These are phyloP conservation scores for Nicotiana attenuata DNA, from an alignment of 257 asterid species.

Conservation along the genomic window DNA sequence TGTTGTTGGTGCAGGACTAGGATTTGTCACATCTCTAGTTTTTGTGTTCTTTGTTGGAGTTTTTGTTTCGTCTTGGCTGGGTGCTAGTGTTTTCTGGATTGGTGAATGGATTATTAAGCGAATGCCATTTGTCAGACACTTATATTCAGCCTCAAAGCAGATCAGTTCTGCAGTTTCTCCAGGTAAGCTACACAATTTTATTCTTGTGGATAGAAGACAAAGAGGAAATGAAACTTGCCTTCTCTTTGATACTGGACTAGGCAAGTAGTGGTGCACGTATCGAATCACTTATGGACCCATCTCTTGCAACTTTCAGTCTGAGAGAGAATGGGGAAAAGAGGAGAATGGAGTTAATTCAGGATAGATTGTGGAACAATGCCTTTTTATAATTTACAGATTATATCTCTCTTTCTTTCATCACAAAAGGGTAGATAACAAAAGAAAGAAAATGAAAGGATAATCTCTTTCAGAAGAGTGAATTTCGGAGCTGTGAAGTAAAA, in stretches of 20 bases:
- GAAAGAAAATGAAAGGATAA: not conserved
- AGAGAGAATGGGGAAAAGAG: not conserved
- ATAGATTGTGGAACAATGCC: not conserved
- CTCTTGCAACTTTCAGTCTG: not conserved
- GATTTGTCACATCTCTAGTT: slow-evolving; percentile 73
- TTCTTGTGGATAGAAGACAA: not conserved
- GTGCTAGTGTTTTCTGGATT: slow-evolving; percentile 79
- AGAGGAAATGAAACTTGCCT: not conserved
- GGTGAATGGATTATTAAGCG: slow-evolving; percentile 92
- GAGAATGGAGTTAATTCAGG: not conserved
- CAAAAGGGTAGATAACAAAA: not conserved
- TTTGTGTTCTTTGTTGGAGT: slow-evolving; percentile 79
- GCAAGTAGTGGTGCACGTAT: not conserved
- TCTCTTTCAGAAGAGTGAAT: not conserved
- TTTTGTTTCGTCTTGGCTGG: slow-evolving; percentile 89
- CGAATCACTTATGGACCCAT: not conserved
- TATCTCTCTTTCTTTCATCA: not conserved
- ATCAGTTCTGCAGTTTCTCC: slow-evolving; percentile 92
- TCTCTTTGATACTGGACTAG: not conserved
- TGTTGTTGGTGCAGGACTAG: slow-evolving; percentile 67
- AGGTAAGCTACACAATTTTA: slow-evolving; percentile 34
- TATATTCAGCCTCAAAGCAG: slow-evolving; percentile 94
- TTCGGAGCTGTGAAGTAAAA: not conserved
- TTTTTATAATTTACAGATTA: not conserved
- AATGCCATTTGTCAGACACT: slow-evolving; percentile 77